Conservation (phyloP, 176 grass and related monocot genomes). For the Oryza brachyantha region DNA sequence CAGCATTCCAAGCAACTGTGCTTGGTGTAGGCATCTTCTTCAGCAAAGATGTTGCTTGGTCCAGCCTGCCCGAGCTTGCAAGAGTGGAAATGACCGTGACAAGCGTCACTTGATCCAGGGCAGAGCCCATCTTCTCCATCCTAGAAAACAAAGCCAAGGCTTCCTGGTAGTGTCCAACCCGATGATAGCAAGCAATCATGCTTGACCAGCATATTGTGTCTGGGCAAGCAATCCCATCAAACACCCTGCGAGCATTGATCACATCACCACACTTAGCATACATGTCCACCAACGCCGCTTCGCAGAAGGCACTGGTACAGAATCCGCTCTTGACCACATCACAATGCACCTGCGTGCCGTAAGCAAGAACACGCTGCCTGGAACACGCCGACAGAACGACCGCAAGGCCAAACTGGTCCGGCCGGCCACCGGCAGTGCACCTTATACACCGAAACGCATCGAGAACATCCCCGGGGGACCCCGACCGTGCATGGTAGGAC, state of each 20-base stretch:
- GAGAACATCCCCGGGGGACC: constrained; percentile 33
- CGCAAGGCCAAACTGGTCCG: constrained; percentile 58
- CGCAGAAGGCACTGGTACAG: constrained; percentile 40
- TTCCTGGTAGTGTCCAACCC: constrained; percentile 21
- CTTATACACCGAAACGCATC: constrained; percentile 33
- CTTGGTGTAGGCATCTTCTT: constrained; percentile 28
- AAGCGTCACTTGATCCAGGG: constrained; percentile 32
- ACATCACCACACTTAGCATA: constrained; percentile 50
- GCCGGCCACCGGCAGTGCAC: not conserved
- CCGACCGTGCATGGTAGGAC: constrained; percentile 36
- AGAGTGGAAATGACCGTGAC: constrained; percentile 50
- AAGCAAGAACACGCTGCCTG: constrained; percentile 15
- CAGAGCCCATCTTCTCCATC: constrained; percentile 40
- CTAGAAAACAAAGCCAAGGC: constrained; percentile 45
- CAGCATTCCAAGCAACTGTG: constrained; percentile 62
- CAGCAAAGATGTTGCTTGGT: constrained; percentile 37
- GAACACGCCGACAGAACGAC: constrained; percentile 49
- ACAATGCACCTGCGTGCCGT: constrained; percentile 50
- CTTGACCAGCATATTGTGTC: constrained; percentile 62
- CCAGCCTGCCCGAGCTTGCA: constrained; percentile 46
- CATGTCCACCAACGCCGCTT: constrained; percentile 51
- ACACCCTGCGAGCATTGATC: constrained; percentile 42
- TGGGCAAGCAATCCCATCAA: constrained; percentile 34
- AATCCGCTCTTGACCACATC: constrained; percentile 50
- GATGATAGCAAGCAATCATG: constrained; percentile 56